Base-by-base conservation (phyloP, 805 yeast genomes). In the Saccharomycopsis oosterbeekiorum region DNA sequence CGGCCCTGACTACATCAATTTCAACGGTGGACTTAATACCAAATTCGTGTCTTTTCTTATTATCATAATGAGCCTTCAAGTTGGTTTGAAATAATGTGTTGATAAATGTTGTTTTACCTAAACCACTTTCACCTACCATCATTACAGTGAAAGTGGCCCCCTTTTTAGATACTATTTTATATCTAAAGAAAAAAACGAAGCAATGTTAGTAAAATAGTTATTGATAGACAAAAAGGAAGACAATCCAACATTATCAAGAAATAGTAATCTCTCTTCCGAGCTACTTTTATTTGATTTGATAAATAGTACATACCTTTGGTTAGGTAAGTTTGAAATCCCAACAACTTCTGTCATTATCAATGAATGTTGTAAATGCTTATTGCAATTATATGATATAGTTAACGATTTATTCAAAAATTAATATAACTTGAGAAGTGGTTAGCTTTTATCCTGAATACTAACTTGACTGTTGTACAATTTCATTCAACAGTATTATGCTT, bases 111-210 rank as follows among this genome's bases (percentile, higher is more conserved):
- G 96, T 86, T 73, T 91, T 89, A 64, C 97, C 97, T 58, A 90
- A 76, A 6, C 97, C 97, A 57, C 92, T 83, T 72, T 91, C 97
- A 68, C 97, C 97, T 56, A 90, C 89, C 34, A 89, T 84, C 91
- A 89, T 86, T 66, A 88, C 65, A 47, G 91, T 88, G 76, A 88
- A 85, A 24, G 84, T 79, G 62, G 90, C 87, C 54, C 94, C 96
- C 67, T 83, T 78, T 66, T 85, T 84, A 62, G 88, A 84, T 58
- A 87, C 87, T 65, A 86, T 83, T 71, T 86, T 88, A 75, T 86
- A 87, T 71, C 87, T 82, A 21, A 8, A 50, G 29, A 4, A 9
- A 53, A 53, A 40, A 58, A 29, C 26, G 15, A 51, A 14, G 4
- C 14, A 37, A n/a, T 24, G 41, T 29, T 37, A 19, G 37, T 19